Evolutionary conservation across 2,329 filamentous ascomycete species (phyloP).

Genomic region (Hypoxylon sp.): DNA sequence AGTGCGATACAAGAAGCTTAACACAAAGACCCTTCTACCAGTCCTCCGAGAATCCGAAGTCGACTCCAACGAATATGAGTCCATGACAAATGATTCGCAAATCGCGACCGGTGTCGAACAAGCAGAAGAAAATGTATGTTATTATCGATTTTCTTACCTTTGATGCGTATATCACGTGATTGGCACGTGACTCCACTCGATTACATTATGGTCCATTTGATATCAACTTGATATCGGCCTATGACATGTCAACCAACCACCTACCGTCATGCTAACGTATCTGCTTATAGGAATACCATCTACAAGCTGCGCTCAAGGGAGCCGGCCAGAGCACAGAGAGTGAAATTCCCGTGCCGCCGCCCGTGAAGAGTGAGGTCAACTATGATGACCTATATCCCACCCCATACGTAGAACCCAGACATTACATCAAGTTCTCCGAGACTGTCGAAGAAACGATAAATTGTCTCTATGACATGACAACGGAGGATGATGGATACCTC

Average conservation of each 20-base stretch:
- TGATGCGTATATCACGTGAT: slow-evolving; percentile 58
- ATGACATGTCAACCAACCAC: slow-evolving; percentile 18
- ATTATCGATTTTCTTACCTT: slow-evolving; percentile 45
- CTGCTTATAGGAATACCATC: slow-evolving; percentile 82
- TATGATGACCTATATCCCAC: slow-evolving; percentile 90
- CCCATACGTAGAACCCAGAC: slow-evolving; percentile 82
- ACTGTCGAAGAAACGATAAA: slow-evolving; percentile 96
- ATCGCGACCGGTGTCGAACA: slow-evolving; percentile 98
- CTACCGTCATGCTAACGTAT: slow-evolving; percentile 30
- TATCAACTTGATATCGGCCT: slow-evolving; percentile 2
- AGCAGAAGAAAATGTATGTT: slow-evolving; percentile 93
- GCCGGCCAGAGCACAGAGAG: slow-evolving; percentile 64
- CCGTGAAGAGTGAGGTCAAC: slow-evolving; percentile 71
- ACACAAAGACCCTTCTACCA: slow-evolving; percentile 85
- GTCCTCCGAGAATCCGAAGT: slow-evolving; percentile 92
- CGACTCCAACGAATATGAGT: slow-evolving; percentile 85
- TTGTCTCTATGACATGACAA: slow-evolving; percentile 92
- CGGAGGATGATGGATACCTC: slow-evolving; percentile 87
- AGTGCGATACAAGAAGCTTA: slow-evolving; percentile 89
- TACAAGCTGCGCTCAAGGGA: slow-evolving; percentile 78
- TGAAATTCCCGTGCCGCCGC: slow-evolving; percentile 72
- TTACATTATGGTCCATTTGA: slow-evolving; percentile 2
- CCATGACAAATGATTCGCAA: slow-evolving; percentile 81
- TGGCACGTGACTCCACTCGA: slow-evolving; percentile 52
- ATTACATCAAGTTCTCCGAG: slow-evolving; percentile 97